These are phyloP conservation scores for Gaultheria prostrata DNA, from an alignment of 148 eudicot species.

Conservation along the genomic window DNA sequence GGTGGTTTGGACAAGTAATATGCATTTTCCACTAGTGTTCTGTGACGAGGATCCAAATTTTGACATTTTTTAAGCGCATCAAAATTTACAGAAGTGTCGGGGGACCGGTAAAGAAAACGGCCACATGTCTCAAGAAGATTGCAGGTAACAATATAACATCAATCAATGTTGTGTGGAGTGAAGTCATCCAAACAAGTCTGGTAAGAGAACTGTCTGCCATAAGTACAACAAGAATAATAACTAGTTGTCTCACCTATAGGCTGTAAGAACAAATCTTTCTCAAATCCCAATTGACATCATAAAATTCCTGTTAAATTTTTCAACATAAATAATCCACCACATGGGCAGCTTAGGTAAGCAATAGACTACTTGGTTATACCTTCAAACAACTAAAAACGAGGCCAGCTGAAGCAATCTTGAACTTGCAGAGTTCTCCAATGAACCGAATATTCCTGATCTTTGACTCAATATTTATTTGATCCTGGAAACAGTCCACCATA, in stretches of 20 bases:
- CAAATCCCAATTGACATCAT: not conserved
- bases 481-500: slow-evolving; percentile 41
- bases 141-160: slow-evolving; percentile 98
- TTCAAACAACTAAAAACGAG: slow-evolving; percentile 82
- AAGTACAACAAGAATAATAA: slow-evolving; percentile 4
- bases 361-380: slow-evolving; percentile 39
- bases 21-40: slow-evolving; percentile 97
- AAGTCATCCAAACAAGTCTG: slow-evolving; percentile 97
- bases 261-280: not conserved
- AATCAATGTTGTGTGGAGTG: slow-evolving; percentile 93
- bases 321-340: not conserved
- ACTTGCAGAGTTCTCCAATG: slow-evolving; percentile 96
- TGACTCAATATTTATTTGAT: slow-evolving; percentile 95
- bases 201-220: not conserved
- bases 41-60: slow-evolving; percentile 96
- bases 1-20: slow-evolving; percentile 96
- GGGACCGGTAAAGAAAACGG: slow-evolving; percentile 85
- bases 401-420: slow-evolving; percentile 80
- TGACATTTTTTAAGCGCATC: slow-evolving; percentile 95
- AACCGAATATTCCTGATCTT: slow-evolving; percentile 93
- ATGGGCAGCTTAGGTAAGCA: not conserved
- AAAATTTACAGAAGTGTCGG: slow-evolving; percentile 87
- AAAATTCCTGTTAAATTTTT: not conserved
- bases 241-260: not conserved
- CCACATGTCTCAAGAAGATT: slow-evolving; percentile 99